phyloP scores from a whole-genome alignment of 805 yeast species.

The Metschnikowia koreensis region DNA sequence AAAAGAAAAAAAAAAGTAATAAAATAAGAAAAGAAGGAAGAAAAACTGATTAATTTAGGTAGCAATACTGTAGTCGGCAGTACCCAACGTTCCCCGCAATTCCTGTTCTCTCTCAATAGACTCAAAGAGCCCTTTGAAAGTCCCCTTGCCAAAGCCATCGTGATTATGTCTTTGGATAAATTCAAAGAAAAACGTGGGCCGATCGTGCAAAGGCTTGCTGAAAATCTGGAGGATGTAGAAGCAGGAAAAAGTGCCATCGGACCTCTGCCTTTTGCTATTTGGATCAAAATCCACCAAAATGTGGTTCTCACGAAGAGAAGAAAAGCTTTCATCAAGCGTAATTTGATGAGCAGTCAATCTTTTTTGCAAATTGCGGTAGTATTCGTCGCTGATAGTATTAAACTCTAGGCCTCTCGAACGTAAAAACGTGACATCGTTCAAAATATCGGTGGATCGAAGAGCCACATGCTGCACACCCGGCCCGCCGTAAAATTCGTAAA shows the following conservation, averaged over 20 bases:
- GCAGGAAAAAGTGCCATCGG: constrained; percentile 21
- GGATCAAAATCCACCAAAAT: constrained; percentile 78
- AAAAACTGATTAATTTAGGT: neutral
- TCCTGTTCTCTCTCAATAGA: constrained; percentile 76
- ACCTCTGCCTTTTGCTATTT: constrained; percentile 25
- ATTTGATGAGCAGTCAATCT: constrained; percentile 46
- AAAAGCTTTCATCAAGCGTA: constrained; percentile 51
- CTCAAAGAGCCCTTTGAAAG: constrained; percentile 78
- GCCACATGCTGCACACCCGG: constrained; percentile 89
- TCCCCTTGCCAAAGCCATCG: constrained; percentile 87
- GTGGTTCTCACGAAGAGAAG: constrained; percentile 47
- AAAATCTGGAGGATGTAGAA: constrained; percentile 82
- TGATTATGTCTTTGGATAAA: constrained; percentile 77
- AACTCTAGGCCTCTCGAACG: constrained; percentile 67
- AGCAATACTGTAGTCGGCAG: constrained; percentile 6
- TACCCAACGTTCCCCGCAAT: constrained; percentile 58
- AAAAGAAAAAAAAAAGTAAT: neutral
- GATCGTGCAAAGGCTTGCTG: constrained; percentile 69
- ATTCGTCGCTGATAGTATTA: constrained; percentile 54
- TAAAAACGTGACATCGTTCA: constrained; percentile 53
- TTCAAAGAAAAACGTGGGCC: constrained; percentile 83
- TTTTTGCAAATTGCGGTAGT: constrained; percentile 51
- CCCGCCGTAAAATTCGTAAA: constrained; percentile 68
- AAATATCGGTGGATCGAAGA: constrained; percentile 57
- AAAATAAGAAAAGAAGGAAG: no score